Evolutionary conservation across 805 yeast genomes (phyloP), one percentile per base, ranked within the genome.

Genomic region (Wickerhamiella spandovensis): DNA sequence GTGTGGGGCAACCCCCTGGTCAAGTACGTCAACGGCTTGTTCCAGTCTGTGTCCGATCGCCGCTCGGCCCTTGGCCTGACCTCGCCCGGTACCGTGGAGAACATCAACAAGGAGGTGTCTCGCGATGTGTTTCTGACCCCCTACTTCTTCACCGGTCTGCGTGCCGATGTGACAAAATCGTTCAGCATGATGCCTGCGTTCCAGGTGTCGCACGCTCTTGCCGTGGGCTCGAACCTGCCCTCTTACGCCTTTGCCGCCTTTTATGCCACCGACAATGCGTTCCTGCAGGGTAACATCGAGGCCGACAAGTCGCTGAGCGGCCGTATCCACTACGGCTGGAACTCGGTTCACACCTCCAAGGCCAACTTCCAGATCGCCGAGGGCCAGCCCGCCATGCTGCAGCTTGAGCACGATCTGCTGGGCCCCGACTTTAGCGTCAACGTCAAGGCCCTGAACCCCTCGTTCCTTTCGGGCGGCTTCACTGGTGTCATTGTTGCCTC

Each of bases 21-120:
- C 44, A 35, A 55, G 28, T 43, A 44, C 42, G 53, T 56, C 44
- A 56, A 51, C 53, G 25, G 44, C 18, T 52, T 55, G 25, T 52
- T 43, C 53, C 45, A 30, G 45, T 17, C 48, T 32, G 51, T 54
- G n/a, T 23, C 51, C 54, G 81, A 80, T 59, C 95, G 88, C 67
- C 81, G 97, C 67, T 74, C 77, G 54, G 78, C 90, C 7, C 74
- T 89, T 58, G 87, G 88, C 51, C 78, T 92, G 66, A 71, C 78
- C 60, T 86, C 88, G 71, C 98, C 98, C 51, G 97, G 97, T 58
- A 83, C 95, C 56, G 79, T 87, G 67, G 97, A 89, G 73, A 86
- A 87, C 72, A 73, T 90, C 67, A 82, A 82, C 72, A 85, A 86
- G 71, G 98, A 92, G 72, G 97, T 88, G 52, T 73, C 89, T 56